Base-by-base conservation (phyloP, 257 asterid genomes). In the Euphrasia confusa region DNA sequence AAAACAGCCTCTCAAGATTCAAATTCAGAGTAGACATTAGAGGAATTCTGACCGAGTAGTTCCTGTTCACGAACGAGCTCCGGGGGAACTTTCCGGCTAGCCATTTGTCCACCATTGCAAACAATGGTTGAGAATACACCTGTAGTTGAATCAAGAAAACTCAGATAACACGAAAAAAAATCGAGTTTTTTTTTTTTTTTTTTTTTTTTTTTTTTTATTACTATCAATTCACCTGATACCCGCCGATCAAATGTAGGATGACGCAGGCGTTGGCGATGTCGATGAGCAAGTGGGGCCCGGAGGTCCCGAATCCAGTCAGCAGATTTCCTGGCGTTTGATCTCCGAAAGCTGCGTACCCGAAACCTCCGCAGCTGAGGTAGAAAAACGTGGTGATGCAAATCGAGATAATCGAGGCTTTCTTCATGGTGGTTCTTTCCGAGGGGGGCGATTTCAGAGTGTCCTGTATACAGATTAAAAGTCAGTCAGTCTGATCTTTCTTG, bases 301-400 rank as follows among this genome's bases (percentile, higher is more conserved):
- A 85, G 71, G 73, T 76, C 21, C 76, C 72, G 53, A 81, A 86
- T 7, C 96, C 94, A 4, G 88, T 77, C 72, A 88, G 63, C 75
- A 88, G 84, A 65, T 87, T 81, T 24, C 96, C 93, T 0, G 95
- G 95, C 3, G 90, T 78, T 48, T 79, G 61, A 52, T 77, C 75
- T 14, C 96, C 96, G 14, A 88, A 85, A 47, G 96, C 93, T 44
- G 95, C 96, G 56, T 88, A 85, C 30, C 95, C 96, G 4, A 88
- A 73, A 13, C 95, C 83, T 68, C 90, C 94, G 37, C 88, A 83
- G 58, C 83, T 82, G 14, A 85, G 75, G 65, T 85, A 81, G 75
- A 88, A 85, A 71, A 80, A 78, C 13, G 96, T 79, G 42, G 88
- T 83, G 65, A 71, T 74, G 28, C 73, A 55, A 33, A 81, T 75